Evolutionary conservation across 441 rosid species (phyloP), one percentile per base, ranked within the genome.

Genomic region (Erodium chrysanthum): DNA sequence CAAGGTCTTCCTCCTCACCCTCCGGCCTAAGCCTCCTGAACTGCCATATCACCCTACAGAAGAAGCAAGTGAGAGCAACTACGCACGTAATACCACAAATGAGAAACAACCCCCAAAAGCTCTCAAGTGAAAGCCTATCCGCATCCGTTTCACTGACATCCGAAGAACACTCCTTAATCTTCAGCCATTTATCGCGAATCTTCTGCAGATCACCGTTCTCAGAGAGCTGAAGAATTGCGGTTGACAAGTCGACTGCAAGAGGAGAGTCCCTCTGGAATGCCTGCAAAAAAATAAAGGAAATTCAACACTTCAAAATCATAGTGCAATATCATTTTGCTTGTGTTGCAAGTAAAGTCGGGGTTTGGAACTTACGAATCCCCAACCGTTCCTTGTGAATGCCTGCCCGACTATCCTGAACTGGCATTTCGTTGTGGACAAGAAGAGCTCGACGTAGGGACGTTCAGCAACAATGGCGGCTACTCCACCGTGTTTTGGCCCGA

Each of bases 191-290:
- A 73, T 90, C 67, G 22, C 84, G 88, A 73, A 89, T 81, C 72
- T 71, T 85, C 67, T 88, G 89, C 21, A 90, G 97, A 25, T 88
- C 92, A 7, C 96, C 98, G 22, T 80, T 85, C 74, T 93, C 98
- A 0, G 97, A 89, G 1, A 93, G 94, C 42, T 83, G 90, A 65
- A 93, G 90, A 70, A 93, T 81, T 0, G 98, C 90, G 0, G 97
- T 93, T 11, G 98, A 90, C 76, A 93, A 42, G 79, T 93, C 98
- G 9, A 92, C 84, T 0, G 96, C 94, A 11, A 92, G 87, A 44
- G 98, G 97, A 18, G 92, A 93, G 69, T 93, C 95, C 82, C 91
- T 83, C 75, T 87, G 94, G 74, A 93, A 93, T 2, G 96, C 98
- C 97, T 93, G 86, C 1, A 25, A 25, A 25, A 25, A 64, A 4